Base-by-base conservation (phyloP, 257 asterid genomes). In the Phtheirospermum japonicum region DNA sequence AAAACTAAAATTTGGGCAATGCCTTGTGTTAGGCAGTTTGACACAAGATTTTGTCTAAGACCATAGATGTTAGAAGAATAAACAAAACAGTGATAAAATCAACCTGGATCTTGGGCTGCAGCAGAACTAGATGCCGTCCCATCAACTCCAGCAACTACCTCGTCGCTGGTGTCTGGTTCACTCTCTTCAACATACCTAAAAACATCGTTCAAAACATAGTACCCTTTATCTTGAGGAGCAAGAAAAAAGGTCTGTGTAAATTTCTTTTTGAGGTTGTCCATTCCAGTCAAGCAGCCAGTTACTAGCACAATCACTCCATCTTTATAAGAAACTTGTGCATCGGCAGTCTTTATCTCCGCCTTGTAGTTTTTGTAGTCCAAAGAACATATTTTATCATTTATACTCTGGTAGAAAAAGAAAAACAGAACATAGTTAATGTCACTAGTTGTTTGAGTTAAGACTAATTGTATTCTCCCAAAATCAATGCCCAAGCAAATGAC, bases 151-250 rank as follows among this genome's bases (percentile, higher is more conserved):
- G 39, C 68, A 57, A 61, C 73, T 50, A 65, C 33, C 10, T 49
- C 73, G 12, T 66, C 36, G 17, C 23, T 28, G n/a, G 28, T 42
- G 16, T 81, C 83, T 36, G 85, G 63, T 76, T 78, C 87, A 67
- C 63, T 76, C 64, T 84, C 96, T 53, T 77, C 86, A n/a, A 80
- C 71, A 60, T 76, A 89, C 71, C 99, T 75, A 42, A 92, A 85
- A 54, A 86, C 83, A 72, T 92, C 99, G 64, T 92, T 92, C 59
- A 83, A 65, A 40, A 92, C 97, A 67, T 79, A 92, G 74, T 79
- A 92, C 34, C 99, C 99, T 43, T 79, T 85, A 52, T 86, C 96
- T 71, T 89, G 96, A 48, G 99, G 99, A 63, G 99, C 97, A 32
- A 92, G 95, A 69, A 86, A 92, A 73, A 92, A 92, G 36, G 91